Evolutionary conservation across 2,329 filamentous ascomycete species (phyloP).

Genomic region (Beauveria sp.): DNA sequence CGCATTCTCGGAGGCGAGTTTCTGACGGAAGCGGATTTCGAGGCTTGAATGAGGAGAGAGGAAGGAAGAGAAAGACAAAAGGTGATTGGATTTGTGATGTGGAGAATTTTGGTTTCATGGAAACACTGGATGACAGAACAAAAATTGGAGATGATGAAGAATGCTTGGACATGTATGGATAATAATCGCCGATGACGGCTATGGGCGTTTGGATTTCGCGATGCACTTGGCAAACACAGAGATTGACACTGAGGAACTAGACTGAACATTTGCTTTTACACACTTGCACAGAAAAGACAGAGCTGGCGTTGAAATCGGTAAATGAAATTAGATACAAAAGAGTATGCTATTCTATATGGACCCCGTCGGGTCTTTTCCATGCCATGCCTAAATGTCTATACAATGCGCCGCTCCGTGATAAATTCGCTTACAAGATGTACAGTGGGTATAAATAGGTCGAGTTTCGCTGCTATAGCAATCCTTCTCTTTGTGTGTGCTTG

Average conservation of each 20-base stretch:
- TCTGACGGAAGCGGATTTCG: constrained; percentile 19
- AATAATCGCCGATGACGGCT: background rate
- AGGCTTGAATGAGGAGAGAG: background rate
- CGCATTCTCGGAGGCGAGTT: constrained; percentile 28
- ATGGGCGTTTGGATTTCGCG: background rate
- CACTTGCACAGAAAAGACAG: background rate
- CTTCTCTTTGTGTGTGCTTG: background rate
- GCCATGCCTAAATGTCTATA: constrained; percentile 2
- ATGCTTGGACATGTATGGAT: background rate
- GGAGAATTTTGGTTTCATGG: background rate
- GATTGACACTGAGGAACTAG: background rate
- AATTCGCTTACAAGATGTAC: background rate
- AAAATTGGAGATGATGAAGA: background rate
- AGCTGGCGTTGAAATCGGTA: background rate
- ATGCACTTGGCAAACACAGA: background rate
- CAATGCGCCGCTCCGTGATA: background rate
- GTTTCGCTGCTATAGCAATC: background rate
- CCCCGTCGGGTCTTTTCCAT: background rate
- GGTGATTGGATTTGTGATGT: background rate
- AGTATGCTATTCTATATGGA: background rate
- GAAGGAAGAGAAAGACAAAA: background rate
- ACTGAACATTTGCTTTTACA: background rate
- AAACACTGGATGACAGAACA: background rate
- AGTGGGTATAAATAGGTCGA: background rate
- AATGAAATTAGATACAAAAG: background rate